Evolutionary conservation across 352 stramenopile species (phyloP), one percentile per base, ranked within the genome.

Genomic region (Pythium angustatum): DNA sequence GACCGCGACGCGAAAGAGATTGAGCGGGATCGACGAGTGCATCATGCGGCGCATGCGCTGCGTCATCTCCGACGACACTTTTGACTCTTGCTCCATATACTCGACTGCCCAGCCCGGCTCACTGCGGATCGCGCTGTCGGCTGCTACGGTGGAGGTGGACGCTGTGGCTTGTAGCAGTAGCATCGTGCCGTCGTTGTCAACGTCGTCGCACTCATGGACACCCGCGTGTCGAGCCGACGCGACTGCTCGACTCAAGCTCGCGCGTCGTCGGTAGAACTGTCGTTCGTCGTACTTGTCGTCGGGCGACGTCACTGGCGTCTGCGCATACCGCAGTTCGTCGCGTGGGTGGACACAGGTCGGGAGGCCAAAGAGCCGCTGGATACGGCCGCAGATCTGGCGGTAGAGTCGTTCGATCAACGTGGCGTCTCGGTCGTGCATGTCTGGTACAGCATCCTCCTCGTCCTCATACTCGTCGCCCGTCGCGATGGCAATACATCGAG

Each of bases 21-120:
- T 94, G 22, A 86, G 62, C 33, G 85, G 77, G 17, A 94, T 76
- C 17, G 71, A 77, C 43, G 81, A 89, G 57, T 94, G 81, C 85
- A 94, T 94, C 83, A 94, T 94, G 56, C 76, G 63, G 7, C 69
- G 70, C 85, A 94, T 94, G 19, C 78, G 72, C 5, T 73, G 83
- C 41, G 74, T 83, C 61, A 94, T 80, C 47, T 82, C 79, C 8
- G 72, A 78, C 19, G 85, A 77, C 22, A 94, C 75, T 12, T 62
- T 69, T 2, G 82, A 77, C 68, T 87, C 83, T 51, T 87, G 76
- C 53, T 94, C 79, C 73, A 91, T 84, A 68, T 94, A 94, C 62
- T 91, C 78, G 15, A 94, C 72, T 2, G 85, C 79, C 85, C 85
- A 94, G 6, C 85, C 83, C 19, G 83, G 77, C 36, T 94, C 85